Conservation (phyloP, 495 filamentous ascomycete genomes). For the Rostrohypoxylon terebratum region DNA sequence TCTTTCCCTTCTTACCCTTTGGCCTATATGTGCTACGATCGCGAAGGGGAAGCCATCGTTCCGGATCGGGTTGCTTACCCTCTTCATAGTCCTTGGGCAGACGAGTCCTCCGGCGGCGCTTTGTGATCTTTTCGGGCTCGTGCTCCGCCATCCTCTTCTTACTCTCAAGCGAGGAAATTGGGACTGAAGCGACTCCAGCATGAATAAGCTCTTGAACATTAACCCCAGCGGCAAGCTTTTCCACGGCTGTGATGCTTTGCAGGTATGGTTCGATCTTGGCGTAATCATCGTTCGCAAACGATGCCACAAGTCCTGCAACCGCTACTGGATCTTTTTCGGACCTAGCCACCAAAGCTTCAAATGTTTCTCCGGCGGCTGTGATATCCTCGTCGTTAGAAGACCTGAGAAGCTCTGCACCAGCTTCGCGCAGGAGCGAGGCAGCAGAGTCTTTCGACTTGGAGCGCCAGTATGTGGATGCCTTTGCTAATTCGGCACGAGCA, state of each 20-base stretch:
- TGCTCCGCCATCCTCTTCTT: conserved; percentile 70
- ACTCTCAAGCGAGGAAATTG: conserved; percentile 52
- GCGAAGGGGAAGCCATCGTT: conserved; percentile 90
- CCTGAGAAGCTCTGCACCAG: conserved; percentile 80
- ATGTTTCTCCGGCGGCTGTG: conserved; percentile 76
- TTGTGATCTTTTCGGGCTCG: conserved; percentile 68
- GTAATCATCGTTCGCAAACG: conserved; percentile 76
- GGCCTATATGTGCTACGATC: conserved; percentile 90
- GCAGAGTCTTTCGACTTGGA: conserved; percentile 58
- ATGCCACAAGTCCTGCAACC: conserved; percentile 84
- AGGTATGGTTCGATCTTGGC: conserved; percentile 69
- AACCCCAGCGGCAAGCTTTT: conserved; percentile 72
- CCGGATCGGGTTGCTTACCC: conserved; percentile 82
- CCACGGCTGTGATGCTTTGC: conserved; percentile 71
- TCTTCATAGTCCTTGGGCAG: conserved; percentile 83
- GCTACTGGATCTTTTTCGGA: conserved; percentile 73
- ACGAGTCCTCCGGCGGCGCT: conserved; percentile 76
- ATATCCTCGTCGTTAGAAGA: conserved; percentile 76
- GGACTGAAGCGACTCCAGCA: conserved; percentile 77
- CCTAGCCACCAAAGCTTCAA: conserved; percentile 71
- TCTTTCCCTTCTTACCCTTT: conserved; percentile 91
- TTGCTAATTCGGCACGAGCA: conserved; percentile 76
- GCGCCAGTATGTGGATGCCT: conserved; percentile 86
- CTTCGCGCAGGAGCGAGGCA: conserved; percentile 76
- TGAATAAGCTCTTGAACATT: conserved; percentile 78